Conservation (phyloP, 1,284 basidiomycete species). For the Malassezia psittaci region DNA sequence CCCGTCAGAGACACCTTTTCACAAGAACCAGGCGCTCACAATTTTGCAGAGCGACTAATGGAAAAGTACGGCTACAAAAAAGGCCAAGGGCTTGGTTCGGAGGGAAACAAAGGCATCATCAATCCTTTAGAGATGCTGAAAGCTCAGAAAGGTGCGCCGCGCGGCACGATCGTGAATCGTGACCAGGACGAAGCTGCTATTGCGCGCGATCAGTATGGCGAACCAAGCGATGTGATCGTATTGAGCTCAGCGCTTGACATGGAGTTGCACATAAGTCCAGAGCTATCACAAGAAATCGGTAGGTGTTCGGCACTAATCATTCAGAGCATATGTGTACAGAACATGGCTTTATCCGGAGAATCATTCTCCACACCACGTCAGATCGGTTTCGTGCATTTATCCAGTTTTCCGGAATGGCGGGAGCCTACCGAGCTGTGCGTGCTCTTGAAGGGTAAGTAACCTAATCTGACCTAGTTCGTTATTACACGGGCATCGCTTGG, state of each 20-base stretch:
- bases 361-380: slow-evolving; percentile 16
- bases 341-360: slow-evolving; percentile 26
- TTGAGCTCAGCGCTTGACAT: slow-evolving; percentile 15
- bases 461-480: neutral
- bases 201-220: slow-evolving; percentile 12
- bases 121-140: slow-evolving; percentile 18
- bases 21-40: neutral
- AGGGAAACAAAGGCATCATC: slow-evolving; percentile 30
- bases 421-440: slow-evolving; percentile 27
- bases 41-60: slow-evolving; percentile 35
- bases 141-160: neutral
- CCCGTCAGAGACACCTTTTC: neutral
- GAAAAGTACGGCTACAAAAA: slow-evolving; percentile 27
- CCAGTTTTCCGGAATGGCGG: slow-evolving; percentile 29
- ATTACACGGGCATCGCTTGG: neutral
- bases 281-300: slow-evolving; percentile 21
- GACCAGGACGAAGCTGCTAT: slow-evolving; percentile 9
- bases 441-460: slow-evolving; percentile 19
- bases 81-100: slow-evolving; percentile 36
- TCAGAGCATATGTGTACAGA: slow-evolving; percentile 24
- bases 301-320: slow-evolving; percentile 7
- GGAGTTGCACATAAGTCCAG: slow-evolving; percentile 4
- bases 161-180: slow-evolving; percentile 16
- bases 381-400: slow-evolving; percentile 28
- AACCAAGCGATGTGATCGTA: slow-evolving; percentile 20